phyloP scores from a whole-genome alignment of 2,329 filamentous ascomycete genomes.

The Aspergillus flavus region DNA sequence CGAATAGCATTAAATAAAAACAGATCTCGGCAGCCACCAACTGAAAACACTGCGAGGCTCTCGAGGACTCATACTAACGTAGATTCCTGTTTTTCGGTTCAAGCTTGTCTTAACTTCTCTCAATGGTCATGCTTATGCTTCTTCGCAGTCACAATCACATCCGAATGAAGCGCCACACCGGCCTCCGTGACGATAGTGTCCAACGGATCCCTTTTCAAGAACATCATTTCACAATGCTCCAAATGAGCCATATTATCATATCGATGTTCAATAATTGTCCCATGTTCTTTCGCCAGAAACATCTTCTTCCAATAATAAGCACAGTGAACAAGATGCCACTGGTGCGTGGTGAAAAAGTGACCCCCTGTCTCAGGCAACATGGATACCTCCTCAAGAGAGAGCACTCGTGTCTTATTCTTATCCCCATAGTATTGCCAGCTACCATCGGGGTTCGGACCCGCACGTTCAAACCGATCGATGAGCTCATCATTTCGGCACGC shows the following conservation, averaged over 20 bases:
- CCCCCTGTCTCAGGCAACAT: conserved; percentile 22
- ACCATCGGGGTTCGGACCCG: conserved; percentile 32
- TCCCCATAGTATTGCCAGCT: conserved; percentile 38
- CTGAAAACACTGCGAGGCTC: too few species aligned
- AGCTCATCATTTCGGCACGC: conserved; percentile 39
- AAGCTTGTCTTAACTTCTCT: background rate
- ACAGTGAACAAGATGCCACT: conserved; percentile 39
- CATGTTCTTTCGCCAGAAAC: conserved; percentile 14
- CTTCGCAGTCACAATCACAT: conserved; percentile 1
- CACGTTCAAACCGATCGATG: conserved; percentile 34
- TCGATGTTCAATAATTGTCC: conserved; percentile 26
- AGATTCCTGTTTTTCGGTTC: rapidly evolving
- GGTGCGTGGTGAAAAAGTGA: conserved; percentile 22
- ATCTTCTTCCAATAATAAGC: conserved; percentile 39
- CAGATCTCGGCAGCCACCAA: too few species aligned
- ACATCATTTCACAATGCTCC: conserved; percentile 21
- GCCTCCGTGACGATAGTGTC: conserved; percentile 11
- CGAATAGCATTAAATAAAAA: too few species aligned
- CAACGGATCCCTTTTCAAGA: conserved; percentile 12
- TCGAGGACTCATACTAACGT: too few species aligned
- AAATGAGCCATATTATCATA: conserved; percentile 20
- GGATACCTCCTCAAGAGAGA: conserved; percentile 20
- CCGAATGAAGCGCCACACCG: conserved; percentile 10
- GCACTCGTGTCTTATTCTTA: conserved; percentile 20
- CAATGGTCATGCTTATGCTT: background rate